These are phyloP conservation scores for Fallopia convolvulus DNA, from an alignment of 148 eudicot genomes.

Conservation along the genomic window DNA sequence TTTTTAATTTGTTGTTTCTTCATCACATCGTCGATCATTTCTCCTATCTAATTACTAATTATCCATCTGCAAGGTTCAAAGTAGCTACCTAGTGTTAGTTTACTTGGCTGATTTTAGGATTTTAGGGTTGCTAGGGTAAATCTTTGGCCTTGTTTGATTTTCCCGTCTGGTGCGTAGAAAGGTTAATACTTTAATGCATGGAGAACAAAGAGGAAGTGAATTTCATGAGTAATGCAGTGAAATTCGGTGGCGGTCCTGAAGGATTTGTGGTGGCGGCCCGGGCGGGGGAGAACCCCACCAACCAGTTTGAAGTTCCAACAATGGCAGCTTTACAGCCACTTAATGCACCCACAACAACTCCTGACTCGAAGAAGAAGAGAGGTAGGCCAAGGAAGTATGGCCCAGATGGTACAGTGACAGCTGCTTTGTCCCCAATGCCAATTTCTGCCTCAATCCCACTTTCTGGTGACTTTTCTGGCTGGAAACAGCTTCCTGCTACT, in stretches of 20 bases:
- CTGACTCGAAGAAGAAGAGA: constrained; percentile 49
- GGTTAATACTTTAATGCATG: constrained; percentile 39
- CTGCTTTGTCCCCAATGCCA: constrained; percentile 80
- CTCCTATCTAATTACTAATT: not conserved
- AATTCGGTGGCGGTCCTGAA: constrained; percentile 36
- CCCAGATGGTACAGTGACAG: constrained; percentile 42
- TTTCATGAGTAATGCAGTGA: constrained; percentile 32
- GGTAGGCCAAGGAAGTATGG: constrained; percentile 92
- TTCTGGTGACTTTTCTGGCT: constrained; percentile 65
- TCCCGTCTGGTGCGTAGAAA: constrained; percentile 5
- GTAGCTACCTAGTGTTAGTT: not conserved
- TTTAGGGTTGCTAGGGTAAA: constrained; percentile 15
- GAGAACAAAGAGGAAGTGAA: constrained; percentile 52
- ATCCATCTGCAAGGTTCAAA: not conserved
- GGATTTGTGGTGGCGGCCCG: constrained; percentile 27
- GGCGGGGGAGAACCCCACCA: constrained; percentile 36
- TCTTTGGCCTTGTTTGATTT: constrained; percentile 17
- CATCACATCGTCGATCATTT: constrained; percentile 1
- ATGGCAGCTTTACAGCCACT: constrained; percentile 29
- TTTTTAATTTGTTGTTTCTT: constrained; percentile 5
- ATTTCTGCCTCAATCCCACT: constrained; percentile 93
- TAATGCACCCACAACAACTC: constrained; percentile 6
- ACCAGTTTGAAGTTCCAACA: constrained; percentile 28
- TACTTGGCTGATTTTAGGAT: constrained; percentile 10
- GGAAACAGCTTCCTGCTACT: constrained; percentile 40